phyloP scores from a whole-genome alignment of 306 rosid genomes.

The Acmispon strigosus region DNA sequence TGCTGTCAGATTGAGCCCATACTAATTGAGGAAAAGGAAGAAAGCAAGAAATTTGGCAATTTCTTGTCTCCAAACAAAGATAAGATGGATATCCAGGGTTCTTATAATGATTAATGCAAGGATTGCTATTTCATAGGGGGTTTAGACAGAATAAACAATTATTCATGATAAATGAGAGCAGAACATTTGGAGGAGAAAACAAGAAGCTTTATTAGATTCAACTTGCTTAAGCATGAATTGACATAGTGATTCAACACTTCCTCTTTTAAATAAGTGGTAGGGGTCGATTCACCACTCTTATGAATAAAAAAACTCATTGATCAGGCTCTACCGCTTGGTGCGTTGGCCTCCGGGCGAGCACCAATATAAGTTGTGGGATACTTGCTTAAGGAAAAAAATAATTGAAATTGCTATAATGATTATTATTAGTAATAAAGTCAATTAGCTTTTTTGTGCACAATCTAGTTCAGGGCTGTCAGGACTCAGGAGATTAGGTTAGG shows the following conservation, averaged over 20 bases:
- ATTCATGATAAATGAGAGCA: conserved; percentile 8
- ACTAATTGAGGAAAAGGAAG: not conserved
- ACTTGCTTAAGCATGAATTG: too few species aligned
- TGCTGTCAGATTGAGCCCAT: conserved; percentile 19
- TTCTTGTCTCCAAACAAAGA: conserved; percentile 22
- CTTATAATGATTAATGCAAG: conserved; percentile 33
- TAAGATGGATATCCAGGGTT: conserved; percentile 11
- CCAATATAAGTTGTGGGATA: too few species aligned
- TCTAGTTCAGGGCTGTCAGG: not conserved
- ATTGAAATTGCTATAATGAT: conserved; percentile 21
- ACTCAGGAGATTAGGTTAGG: conserved; percentile 6
- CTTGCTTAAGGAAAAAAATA: too few species aligned
- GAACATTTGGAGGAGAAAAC: not conserved
- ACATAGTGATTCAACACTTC: too few species aligned
- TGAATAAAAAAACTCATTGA: too few species aligned
- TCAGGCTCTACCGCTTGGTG: too few species aligned
- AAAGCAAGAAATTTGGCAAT: not conserved
- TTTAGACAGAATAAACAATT: not conserved
- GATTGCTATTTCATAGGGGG: conserved; percentile 17
- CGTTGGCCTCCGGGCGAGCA: too few species aligned
- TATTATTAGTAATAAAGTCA: not conserved
- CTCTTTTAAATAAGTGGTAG: too few species aligned
- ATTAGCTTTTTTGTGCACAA: conserved; percentile 17
- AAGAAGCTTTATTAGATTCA: conserved; percentile 2
- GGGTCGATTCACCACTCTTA: too few species aligned